Conservation (phyloP, 2,329 filamentous ascomycete species). For the Torrubiella hemipterigena region DNA sequence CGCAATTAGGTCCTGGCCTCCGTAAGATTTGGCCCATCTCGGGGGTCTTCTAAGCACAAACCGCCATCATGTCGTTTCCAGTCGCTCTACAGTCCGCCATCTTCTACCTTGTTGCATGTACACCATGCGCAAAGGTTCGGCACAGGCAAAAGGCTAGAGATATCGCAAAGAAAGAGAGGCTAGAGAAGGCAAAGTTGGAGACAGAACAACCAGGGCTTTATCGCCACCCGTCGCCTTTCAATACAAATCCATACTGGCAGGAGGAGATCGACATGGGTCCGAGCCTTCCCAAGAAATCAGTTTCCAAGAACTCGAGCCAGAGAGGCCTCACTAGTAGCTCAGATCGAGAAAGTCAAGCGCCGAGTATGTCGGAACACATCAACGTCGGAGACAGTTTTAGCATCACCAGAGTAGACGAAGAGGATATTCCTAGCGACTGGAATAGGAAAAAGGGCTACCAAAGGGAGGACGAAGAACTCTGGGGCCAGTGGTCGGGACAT, state of each 20-base stretch:
- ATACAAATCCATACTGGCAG: conserved; percentile 79
- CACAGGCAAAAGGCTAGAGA: conserved; percentile 59
- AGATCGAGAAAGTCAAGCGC: conserved; percentile 40
- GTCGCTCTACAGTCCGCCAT: conserved; percentile 61
- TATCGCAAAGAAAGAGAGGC: conserved; percentile 55
- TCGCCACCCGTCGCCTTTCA: conserved; percentile 69
- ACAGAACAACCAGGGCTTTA: conserved; percentile 63
- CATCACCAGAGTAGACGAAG: conserved; percentile 34
- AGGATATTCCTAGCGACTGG: conserved; percentile 41
- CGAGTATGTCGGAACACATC: conserved; percentile 25
- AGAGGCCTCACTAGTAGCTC: conserved; percentile 44
- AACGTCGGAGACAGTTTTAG: conserved; percentile 28
- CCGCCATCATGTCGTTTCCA: conserved; percentile 30
- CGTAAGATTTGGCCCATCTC: too few species aligned
- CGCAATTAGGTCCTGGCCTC: too few species aligned
- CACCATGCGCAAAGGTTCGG: conserved; percentile 62
- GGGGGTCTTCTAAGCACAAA: too few species aligned
- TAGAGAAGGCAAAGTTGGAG: conserved; percentile 52
- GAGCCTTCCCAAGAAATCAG: conserved; percentile 51
- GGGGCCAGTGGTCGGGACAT: conserved; percentile 54
- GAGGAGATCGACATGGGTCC: conserved; percentile 81
- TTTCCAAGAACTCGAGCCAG: conserved; percentile 45
- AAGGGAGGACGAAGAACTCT: conserved; percentile 77
- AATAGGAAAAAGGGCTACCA: conserved; percentile 66
- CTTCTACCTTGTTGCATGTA: conserved; percentile 68